Base-by-base conservation (phyloP, 192 early-diverging fungal species). In the Fimicolochytrium jonesii region DNA sequence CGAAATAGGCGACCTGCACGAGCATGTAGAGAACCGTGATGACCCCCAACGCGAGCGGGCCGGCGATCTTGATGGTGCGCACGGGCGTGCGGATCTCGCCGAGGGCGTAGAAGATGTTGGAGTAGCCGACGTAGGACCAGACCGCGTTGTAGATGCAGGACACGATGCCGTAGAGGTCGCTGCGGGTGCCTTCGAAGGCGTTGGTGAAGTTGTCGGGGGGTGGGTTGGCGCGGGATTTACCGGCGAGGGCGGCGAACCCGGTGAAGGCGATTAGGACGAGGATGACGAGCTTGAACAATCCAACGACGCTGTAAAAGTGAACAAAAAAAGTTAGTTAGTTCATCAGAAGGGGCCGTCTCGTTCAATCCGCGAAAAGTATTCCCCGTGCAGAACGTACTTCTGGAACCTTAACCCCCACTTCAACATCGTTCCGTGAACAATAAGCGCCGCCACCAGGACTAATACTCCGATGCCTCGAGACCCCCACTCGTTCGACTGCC, bases 1-100 rank as follows among this genome's bases (percentile, higher is more conserved):
- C 80, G 25, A 91, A 87, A 63, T 90, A 94, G 1, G 92, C 88
- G 2, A 89, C 80, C 64, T 92, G 91, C 29, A 89, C 86, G 59
- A 92, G 66, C 7, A 92, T 69, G 67, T 94, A 94, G 23, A 86
- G 83, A 15, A 86, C 43, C 2, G 89, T 82, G 26, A 89, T 85
- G 31, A 89, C 67, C 4, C 78, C 80, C 17, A 94, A 77, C 0
- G 90, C 86, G 17, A 87, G 79, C 57, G 88, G 82, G n/a, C 88
- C 87, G 4, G 90, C 87, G 56, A 84, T 81, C 13, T 89, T 90
- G 37, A 92, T 69, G 58, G 91, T 92, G 28, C 83, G 82, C 6
- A 85, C 78, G 28, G 92, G 92, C 43, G 82, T 74, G 15, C 53
- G 86, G 78, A 94, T 87, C 77, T 94, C 92, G 42, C 87, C 88